These are phyloP conservation scores for Malus hybrid DNA, from an alignment of 331 rosid species.

Conservation along the genomic window DNA sequence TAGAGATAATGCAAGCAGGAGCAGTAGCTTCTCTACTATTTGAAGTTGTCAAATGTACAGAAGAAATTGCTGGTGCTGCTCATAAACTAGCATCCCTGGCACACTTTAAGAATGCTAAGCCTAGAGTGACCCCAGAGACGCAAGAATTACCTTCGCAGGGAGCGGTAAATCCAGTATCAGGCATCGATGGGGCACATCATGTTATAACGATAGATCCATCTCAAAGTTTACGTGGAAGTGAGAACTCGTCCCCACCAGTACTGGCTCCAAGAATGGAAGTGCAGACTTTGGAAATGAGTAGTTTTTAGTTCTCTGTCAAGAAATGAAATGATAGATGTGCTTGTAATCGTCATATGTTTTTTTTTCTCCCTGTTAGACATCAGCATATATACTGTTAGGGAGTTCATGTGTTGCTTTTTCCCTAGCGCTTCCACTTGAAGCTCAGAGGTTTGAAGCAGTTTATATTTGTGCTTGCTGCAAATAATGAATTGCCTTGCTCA, in stretches of 20 bases:
- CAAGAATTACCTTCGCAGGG: not conserved
- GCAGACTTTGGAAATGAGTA: not conserved
- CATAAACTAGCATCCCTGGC: slow-evolving; percentile 29
- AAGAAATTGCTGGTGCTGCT: slow-evolving; percentile 17
- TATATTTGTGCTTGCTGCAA: not conserved
- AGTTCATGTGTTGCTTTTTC: not conserved
- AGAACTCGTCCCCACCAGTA: not conserved
- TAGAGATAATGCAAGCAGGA: slow-evolving; percentile 35
- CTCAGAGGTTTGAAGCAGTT: not conserved
- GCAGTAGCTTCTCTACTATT: slow-evolving; percentile 41
- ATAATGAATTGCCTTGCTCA: not conserved
- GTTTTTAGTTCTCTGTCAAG: not conserved
- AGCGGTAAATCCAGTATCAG: not conserved
- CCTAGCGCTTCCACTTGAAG: not conserved
- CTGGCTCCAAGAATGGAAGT: not conserved
- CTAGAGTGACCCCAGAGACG: not conserved
- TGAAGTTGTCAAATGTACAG: slow-evolving; percentile 11
- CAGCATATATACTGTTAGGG: not conserved
- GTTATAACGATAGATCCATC: not conserved
- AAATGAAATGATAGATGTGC: not conserved
- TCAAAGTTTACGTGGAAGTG: not conserved
- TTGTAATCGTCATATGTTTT: not conserved
- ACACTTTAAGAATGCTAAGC: slow-evolving; percentile 15
- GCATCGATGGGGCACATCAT: not conserved
- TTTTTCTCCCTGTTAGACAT: not conserved